These are phyloP conservation scores for Nicotiana knightiana DNA, from an alignment of 257 asterid genomes.

Conservation along the genomic window DNA sequence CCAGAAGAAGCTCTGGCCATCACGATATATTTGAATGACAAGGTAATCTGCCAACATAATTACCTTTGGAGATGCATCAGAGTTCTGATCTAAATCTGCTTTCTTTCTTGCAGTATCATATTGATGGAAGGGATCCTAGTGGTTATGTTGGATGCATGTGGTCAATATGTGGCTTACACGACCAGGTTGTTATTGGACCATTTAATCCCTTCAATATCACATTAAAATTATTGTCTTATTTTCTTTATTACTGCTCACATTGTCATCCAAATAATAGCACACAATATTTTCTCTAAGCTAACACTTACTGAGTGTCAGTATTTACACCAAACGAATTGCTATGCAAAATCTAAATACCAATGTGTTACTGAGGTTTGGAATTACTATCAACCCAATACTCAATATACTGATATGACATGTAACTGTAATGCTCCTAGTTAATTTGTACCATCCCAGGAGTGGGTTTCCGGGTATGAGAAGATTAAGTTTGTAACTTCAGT, in stretches of 20 bases:
- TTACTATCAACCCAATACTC: not conserved
- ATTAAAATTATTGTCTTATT: not conserved
- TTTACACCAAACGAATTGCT: no score
- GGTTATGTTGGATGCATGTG: conserved; percentile 99
- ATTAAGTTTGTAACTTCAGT: not conserved
- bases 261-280: not conserved
- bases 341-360: not conserved
- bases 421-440: no score
- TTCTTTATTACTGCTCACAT: not conserved
- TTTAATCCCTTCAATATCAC: not conserved
- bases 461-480: no score
- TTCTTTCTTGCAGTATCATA: conserved; percentile 54
- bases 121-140: conserved; percentile 92
- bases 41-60: conserved; percentile 30
- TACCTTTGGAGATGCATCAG: not conserved
- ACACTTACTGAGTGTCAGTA: not conserved
- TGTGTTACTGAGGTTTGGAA: not conserved
- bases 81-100: not conserved
- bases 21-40: conserved; percentile 74
- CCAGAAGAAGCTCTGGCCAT: conserved; percentile 93
- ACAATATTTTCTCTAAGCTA: not conserved
- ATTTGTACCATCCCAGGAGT: no score
- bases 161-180: conserved; percentile 96
- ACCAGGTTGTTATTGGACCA: conserved; percentile 49
- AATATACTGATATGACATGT: no score